Percentiles rank a stretch among this genome's conserved stretches.
Evolutionary conservation across 1,139 yeast genomes (phyloP).

Genomic region (Saccharomycopsis hybrid): DNA sequence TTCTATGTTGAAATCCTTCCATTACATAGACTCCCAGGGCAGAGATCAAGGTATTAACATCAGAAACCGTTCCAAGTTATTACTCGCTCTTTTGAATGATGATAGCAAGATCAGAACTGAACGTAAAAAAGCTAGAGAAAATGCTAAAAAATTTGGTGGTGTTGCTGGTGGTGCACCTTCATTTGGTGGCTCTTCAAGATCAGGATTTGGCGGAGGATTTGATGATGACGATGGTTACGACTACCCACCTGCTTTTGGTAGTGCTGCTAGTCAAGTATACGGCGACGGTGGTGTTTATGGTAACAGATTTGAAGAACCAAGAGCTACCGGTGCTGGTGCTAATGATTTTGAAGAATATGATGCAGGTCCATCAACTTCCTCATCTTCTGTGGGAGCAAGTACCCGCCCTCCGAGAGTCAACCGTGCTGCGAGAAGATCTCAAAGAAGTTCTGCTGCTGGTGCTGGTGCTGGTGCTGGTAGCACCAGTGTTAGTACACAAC

Average conservation of each 20-base stretch:
- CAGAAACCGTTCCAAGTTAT: constrained; percentile 79
- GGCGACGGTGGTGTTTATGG: constrained; percentile 79
- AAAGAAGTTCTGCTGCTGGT: constrained; percentile 4
- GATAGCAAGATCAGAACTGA: constrained; percentile 74
- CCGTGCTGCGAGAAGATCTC: constrained; percentile 19
- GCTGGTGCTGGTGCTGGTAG: no score
- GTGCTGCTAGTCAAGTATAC: constrained; percentile 42
- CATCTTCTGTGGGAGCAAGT: constrained; percentile 22
- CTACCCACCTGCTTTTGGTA: constrained; percentile 33
- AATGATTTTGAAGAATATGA: constrained; percentile 63
- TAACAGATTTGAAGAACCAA: constrained; percentile 50
- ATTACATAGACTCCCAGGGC: constrained; percentile 88
- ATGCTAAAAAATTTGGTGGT: constrained; percentile 74
- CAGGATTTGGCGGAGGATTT: constrained; percentile 29
- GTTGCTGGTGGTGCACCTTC: constrained; percentile 53
- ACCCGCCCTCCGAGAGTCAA: constrained; percentile 29
- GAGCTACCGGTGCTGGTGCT: constrained; percentile 26
- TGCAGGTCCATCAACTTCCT: constrained; percentile 33
- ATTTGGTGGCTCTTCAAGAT: constrained; percentile 23
- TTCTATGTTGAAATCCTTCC: constrained; percentile 88
- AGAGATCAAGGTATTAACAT: constrained; percentile 96
- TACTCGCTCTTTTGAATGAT: constrained; percentile 66
- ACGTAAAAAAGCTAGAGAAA: constrained; percentile 82
- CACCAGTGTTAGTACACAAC: constrained; percentile 27
- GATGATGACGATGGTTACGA: constrained; percentile 44